Percentiles rank a stretch among this genome's conserved stretches.
These are phyloP conservation scores for Paecilomyces formosus DNA, from an alignment of 2,329 filamentous ascomycete species.

Conservation along the genomic window DNA sequence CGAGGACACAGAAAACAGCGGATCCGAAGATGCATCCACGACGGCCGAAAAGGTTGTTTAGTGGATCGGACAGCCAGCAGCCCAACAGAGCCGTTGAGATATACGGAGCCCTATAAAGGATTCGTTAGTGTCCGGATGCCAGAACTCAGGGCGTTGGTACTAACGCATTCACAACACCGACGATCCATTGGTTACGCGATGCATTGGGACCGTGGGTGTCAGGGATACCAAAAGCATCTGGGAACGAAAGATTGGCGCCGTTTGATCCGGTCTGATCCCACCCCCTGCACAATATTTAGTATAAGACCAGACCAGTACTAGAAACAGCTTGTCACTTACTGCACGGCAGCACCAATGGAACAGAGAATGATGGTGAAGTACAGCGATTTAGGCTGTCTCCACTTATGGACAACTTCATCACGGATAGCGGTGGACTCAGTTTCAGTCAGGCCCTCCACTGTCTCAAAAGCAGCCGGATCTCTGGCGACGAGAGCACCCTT, in stretches of 20 bases:
- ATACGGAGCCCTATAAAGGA: conserved; percentile 39
- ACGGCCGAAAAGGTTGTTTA: conserved; percentile 53
- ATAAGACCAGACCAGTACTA: neutral
- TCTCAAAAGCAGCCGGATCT: conserved; percentile 39
- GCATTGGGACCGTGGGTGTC: conserved; percentile 29
- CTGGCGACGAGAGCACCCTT: conserved; percentile 44
- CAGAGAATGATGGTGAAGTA: conserved; percentile 47
- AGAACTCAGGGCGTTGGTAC: conserved; percentile 42
- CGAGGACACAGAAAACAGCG: conserved; percentile 57
- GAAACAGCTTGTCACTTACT: conserved; percentile 25
- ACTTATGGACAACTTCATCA: conserved; percentile 42
- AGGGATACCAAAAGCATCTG: conserved; percentile 38
- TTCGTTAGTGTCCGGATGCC: conserved; percentile 6
- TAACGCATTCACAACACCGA: conserved; percentile 58
- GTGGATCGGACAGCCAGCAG: conserved; percentile 60
- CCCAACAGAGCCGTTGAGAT: conserved; percentile 48
- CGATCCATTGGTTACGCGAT: conserved; percentile 47
- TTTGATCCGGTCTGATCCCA: conserved; percentile 50
- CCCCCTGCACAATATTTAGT: conserved; percentile 17
- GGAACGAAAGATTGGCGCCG: conserved; percentile 47
- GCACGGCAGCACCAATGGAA: conserved; percentile 46
- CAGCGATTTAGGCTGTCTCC: conserved; percentile 41
- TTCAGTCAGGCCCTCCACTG: conserved; percentile 35
- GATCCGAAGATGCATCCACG: conserved; percentile 59
- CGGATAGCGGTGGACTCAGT: conserved; percentile 35